Conservation (phyloP, 768 basidiomycete genomes). For the Russula ochroleuca region DNA sequence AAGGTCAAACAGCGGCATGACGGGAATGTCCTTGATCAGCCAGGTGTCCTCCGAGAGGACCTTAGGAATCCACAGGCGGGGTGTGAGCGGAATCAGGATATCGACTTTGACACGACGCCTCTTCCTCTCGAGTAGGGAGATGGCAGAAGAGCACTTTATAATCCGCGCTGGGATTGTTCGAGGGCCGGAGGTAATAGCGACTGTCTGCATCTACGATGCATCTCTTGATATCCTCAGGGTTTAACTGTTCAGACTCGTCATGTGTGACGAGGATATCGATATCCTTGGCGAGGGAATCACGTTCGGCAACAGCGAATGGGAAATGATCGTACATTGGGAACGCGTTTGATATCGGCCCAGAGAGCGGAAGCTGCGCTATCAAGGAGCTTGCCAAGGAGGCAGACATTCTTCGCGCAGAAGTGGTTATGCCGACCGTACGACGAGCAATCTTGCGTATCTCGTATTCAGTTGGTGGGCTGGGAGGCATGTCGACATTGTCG, state of each 20-base stretch:
- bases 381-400: slow-evolving; percentile 10
- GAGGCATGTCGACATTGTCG: neutral
- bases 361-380: slow-evolving; percentile 1
- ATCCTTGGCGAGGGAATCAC: neutral
- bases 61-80: slow-evolving; percentile 2
- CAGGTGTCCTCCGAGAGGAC: neutral
- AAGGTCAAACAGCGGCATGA: slow-evolving; percentile 15
- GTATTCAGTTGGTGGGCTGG: neutral
- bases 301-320: too few species aligned
- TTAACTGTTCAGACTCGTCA: neutral
- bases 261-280: slow-evolving; percentile 6
- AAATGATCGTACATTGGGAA: slow-evolving; percentile 8
- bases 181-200: slow-evolving; percentile 1
- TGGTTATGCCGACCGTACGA: slow-evolving; percentile 7
- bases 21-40: neutral
- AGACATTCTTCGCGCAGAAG: neutral
- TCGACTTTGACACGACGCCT: slow-evolving; percentile 8
- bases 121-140: neutral
- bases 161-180: neutral
- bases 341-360: slow-evolving; percentile 10
- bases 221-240: slow-evolving; percentile 11
- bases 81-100: slow-evolving; percentile 4
- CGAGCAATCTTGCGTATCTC: slow-evolving; percentile 14
- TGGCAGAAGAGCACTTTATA: slow-evolving; percentile 9
- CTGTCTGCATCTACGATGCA: neutral